Evolutionary conservation across 2,329 filamentous ascomycete species (phyloP).

Genomic region (Microdochium bolleyi): DNA sequence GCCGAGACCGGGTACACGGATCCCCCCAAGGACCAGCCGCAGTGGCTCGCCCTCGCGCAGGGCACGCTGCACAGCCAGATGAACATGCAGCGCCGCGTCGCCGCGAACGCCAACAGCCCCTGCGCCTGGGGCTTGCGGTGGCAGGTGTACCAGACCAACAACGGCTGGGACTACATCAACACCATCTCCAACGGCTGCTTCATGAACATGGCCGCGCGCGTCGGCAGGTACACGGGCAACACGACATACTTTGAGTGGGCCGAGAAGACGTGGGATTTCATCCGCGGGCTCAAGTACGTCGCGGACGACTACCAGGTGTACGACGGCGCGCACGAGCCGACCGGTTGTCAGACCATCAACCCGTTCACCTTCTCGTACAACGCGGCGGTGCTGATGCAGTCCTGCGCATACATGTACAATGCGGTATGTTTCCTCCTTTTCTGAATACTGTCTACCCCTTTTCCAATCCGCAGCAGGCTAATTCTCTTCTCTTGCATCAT

Average conservation of each 20-base stretch:
- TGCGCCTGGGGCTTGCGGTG: conserved; percentile 57
- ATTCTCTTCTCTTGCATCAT: not conserved
- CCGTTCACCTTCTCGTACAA: conserved; percentile 41
- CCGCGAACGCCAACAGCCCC: conserved; percentile 14
- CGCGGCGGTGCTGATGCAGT: conserved; percentile 35
- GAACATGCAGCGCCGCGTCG: conserved; percentile 34
- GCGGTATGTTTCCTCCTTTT: too few relatives aligned
- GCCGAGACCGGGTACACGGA: conserved; percentile 51
- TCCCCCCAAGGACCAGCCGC: conserved; percentile 32
- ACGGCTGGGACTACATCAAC: conserved; percentile 38
- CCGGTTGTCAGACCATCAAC: conserved; percentile 33
- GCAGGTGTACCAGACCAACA: conserved; percentile 53
- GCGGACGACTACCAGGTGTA: conserved; percentile 31
- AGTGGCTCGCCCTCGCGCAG: conserved; percentile 54
- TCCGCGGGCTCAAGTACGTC: conserved; percentile 32
- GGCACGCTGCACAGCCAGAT: conserved; percentile 55
- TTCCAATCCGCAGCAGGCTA: not conserved
- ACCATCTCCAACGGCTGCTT: conserved; percentile 32
- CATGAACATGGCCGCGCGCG: conserved; percentile 42
- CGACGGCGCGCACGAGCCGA: conserved; percentile 32
- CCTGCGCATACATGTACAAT: conserved; percentile 29
- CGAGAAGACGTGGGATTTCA: conserved; percentile 44
- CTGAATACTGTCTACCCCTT: not conserved
- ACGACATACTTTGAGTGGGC: conserved; percentile 53
- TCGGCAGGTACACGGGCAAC: conserved; percentile 54